Evolutionary conservation across 1,284 basidiomycete species (phyloP).

Genomic region (Acaromyces ingoldii): DNA sequence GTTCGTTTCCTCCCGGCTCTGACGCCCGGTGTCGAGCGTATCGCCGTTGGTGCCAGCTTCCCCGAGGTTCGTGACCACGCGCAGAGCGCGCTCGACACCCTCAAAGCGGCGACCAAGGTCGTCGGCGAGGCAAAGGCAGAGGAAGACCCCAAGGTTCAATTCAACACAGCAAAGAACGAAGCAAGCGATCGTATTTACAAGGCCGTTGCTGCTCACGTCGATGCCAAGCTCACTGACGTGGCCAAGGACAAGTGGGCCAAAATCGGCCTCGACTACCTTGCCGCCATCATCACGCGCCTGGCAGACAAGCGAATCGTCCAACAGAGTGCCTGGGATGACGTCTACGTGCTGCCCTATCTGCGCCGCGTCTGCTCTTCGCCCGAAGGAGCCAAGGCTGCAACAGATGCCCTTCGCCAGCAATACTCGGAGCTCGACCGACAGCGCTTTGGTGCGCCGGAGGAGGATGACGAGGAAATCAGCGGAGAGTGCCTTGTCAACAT

Average conservation of each 20-base stretch:
- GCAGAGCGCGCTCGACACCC: constrained; percentile 44
- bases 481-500: constrained; percentile 76
- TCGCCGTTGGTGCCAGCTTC: constrained; percentile 86
- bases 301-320: constrained; percentile 49
- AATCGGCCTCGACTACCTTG: constrained; percentile 39
- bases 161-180: constrained; percentile 26
- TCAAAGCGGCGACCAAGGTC: constrained; percentile 25
- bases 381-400: constrained; percentile 35
- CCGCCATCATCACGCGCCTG: constrained; percentile 37
- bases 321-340: constrained; percentile 45
- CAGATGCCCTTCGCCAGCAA: constrained; percentile 36
- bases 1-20: constrained; percentile 82
- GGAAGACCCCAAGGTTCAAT: constrained; percentile 36
- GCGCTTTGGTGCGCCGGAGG: constrained; percentile 50
- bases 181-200: constrained; percentile 34
- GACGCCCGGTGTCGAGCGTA: constrained; percentile 84
- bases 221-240: constrained; percentile 30
- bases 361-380: constrained; percentile 47
- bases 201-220: constrained; percentile 31
- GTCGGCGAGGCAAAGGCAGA: constrained; percentile 27
- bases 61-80: constrained; percentile 66
- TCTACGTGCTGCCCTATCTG: constrained; percentile 52
- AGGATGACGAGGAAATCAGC: constrained; percentile 64
- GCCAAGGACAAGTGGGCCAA: constrained; percentile 40
- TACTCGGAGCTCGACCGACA: constrained; percentile 44